Percentiles rank a stretch among this genome's conserved stretches.
Conservation (phyloP, 495 filamentous ascomycete genomes). For the Penicillium herquei region DNA sequence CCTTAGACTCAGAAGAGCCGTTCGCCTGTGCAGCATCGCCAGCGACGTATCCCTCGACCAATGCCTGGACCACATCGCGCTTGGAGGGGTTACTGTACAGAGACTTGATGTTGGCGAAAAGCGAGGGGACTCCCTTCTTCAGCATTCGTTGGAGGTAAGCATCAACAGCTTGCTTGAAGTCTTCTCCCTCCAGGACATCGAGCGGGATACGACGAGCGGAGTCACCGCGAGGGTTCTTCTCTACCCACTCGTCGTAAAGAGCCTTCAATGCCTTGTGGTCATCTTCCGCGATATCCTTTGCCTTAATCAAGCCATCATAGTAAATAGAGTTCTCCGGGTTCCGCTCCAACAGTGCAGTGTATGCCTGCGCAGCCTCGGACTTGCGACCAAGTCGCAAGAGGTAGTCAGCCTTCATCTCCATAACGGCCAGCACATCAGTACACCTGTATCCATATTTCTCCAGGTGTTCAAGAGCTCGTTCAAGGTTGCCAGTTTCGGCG, state of each 20-base stretch:
- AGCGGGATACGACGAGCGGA: constrained; percentile 83
- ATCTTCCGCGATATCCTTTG: constrained; percentile 59
- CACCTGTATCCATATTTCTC: constrained; percentile 71
- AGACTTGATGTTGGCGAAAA: constrained; percentile 93
- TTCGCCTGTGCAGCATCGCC: constrained; percentile 46
- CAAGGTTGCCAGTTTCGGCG: constrained; percentile 75
- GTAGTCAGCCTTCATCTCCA: constrained; percentile 88
- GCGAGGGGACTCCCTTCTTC: constrained; percentile 92
- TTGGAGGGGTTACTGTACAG: constrained; percentile 78
- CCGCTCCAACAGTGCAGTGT: constrained; percentile 73
- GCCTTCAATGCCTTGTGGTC: constrained; percentile 64
- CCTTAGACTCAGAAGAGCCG: constrained; percentile 48
- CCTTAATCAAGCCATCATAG: constrained; percentile 72
- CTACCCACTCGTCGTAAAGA: constrained; percentile 78
- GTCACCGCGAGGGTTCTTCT: constrained; percentile 78
- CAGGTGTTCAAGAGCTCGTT: constrained; percentile 83
- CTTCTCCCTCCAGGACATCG: constrained; percentile 82
- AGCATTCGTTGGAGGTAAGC: constrained; percentile 83
- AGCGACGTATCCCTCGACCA: constrained; percentile 77
- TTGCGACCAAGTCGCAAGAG: constrained; percentile 73
- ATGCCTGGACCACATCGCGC: constrained; percentile 65
- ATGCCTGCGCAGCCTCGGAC: constrained; percentile 80
- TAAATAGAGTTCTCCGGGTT: constrained; percentile 87
- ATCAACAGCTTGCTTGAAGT: constrained; percentile 77
- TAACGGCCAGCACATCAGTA: constrained; percentile 81